Conservation (phyloP, 345 rosid species). For the Rhizophora mangle region DNA sequence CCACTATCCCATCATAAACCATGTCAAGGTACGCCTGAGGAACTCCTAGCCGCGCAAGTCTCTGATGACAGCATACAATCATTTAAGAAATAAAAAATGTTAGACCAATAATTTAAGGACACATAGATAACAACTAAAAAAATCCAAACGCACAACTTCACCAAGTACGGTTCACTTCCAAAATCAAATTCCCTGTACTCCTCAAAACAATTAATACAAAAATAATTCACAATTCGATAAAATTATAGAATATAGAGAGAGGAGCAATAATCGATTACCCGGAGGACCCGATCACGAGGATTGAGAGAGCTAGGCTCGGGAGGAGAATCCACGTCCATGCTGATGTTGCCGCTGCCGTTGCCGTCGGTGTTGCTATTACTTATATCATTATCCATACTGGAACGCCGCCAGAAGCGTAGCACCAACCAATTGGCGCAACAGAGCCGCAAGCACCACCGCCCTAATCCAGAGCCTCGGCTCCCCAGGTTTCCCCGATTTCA, state of each 20-base stretch:
- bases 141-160: no score
- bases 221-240: no score
- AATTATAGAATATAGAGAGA: background rate
- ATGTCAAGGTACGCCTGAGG: constrained; percentile 43
- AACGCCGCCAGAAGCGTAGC: constrained; percentile 30
- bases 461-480: constrained; percentile 46
- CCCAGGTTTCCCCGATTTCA: constrained; percentile 43
- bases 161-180: no score
- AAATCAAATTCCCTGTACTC: no score
- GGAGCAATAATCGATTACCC: constrained; percentile 32
- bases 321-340: constrained; percentile 61
- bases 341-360: no score
- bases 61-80: constrained; percentile 32
- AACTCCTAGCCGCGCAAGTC: constrained; percentile 62
- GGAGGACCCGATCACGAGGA: constrained; percentile 46
- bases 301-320: constrained; percentile 31
- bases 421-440: constrained; percentile 45
- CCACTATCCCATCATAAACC: constrained; percentile 45
- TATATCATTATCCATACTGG: constrained; percentile 12
- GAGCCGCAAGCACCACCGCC: constrained; percentile 38
- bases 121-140: no score
- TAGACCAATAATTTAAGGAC: no score
- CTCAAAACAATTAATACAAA: no score
- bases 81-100: no score
- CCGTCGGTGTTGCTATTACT: no score